Evolutionary conservation across 257 asterid genomes (phyloP), one percentile per base, ranked within the genome.

Genomic region (Penstemon newberryi): DNA sequence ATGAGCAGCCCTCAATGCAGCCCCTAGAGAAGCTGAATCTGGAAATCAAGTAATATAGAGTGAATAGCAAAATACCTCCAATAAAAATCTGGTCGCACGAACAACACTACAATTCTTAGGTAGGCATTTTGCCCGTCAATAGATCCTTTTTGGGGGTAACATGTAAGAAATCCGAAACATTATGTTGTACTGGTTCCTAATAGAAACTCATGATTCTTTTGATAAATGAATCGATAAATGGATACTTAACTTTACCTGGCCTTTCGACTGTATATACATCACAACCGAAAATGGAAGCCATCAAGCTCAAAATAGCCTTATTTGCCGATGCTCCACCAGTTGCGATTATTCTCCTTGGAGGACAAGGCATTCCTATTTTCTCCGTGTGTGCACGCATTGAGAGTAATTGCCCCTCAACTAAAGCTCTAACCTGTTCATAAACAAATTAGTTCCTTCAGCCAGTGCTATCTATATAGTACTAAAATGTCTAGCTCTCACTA

Each of bases 21-120:
- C 96, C 36, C 96, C 96, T 66, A 87, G 65, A 33, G 95, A 89
- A 55, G 96, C 96, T 0, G 96, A 89, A 70, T 89, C 96, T 89
- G 85, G 33, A 25, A 25, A 15, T 63, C 41, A 52, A 42, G 36
- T 39, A 58, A 36, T 40, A 63, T 38, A 18, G 6, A 15, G 10
- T 45, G 6, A 45, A 11, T 45, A 45, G 9, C 50, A 4, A 45
- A 45, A 45, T 45, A 45, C 9, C 18, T 15, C 18, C 18, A 15
- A 15, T 15, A 15, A 15, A 15, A 15, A 15, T 15, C 18, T 15
- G 18, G 18, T 15, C 18, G 18, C 18, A 15, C 18, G 18, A 15
- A 15, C 18, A 15, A 15, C 18, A 15, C 18, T 15, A 15, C 18
- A 15, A 15, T 15, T 15, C 18, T 15, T 15, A 15, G 18, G 18